Percentiles rank a stretch among this genome's conserved stretches.
These are phyloP conservation scores for Salix dunnii DNA, from an alignment of 345 rosid genomes.

Conservation along the genomic window DNA sequence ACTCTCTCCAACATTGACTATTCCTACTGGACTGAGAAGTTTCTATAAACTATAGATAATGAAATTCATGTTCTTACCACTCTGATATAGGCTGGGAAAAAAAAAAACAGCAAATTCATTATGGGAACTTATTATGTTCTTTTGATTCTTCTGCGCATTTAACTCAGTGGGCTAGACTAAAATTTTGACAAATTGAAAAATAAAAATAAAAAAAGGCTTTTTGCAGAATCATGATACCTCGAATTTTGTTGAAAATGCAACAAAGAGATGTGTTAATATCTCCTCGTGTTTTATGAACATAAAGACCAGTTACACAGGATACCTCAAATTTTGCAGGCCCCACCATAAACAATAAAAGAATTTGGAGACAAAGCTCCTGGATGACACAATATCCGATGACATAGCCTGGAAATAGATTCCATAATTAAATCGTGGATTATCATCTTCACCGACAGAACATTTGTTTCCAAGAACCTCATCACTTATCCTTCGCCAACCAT, in stretches of 20 bases:
- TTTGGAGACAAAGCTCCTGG: conserved; percentile 49
- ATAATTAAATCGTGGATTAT: conserved; percentile 41
- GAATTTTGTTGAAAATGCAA: neutral
- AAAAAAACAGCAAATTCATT: too few species aligned
- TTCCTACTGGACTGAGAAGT: neutral
- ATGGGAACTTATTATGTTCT: neutral
- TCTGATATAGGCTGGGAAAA: too few species aligned
- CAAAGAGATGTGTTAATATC: neutral
- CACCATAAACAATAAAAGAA: conserved; percentile 88
- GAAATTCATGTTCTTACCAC: too few species aligned
- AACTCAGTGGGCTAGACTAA: neutral
- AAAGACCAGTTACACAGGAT: neutral
- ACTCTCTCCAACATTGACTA: neutral
- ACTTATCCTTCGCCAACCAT: conserved; percentile 51
- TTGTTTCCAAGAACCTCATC: conserved; percentile 32
- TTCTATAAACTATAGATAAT: neutral
- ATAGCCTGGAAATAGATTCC: conserved; percentile 78
- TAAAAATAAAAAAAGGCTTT: neutral
- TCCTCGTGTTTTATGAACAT: neutral
- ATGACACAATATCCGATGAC: conserved; percentile 48
- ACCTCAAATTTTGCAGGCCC: conserved; percentile 94
- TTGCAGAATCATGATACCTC: neutral
- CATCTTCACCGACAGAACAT: conserved; percentile 36
- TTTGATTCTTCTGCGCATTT: neutral
- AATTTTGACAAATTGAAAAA: neutral